Evolutionary conservation across 1,284 basidiomycete species (phyloP).

Genomic region (Leccinum subrobustum): DNA sequence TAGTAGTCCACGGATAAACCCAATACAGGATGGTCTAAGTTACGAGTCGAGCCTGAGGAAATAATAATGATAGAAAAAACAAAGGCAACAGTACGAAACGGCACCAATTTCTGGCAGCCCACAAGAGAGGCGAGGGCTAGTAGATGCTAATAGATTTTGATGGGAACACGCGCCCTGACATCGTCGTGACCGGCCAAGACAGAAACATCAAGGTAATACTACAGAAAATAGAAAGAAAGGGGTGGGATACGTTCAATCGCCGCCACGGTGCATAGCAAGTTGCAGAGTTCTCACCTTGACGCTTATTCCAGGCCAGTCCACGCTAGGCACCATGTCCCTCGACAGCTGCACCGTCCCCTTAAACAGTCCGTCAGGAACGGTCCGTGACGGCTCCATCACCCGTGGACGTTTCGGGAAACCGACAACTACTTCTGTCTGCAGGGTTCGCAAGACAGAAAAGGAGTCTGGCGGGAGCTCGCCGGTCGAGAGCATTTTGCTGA

Average conservation of each 20-base stretch:
- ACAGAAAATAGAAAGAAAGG: conserved; percentile 1
- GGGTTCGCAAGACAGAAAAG: conserved; percentile 47
- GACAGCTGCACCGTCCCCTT: conserved; percentile 55
- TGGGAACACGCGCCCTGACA: conserved; percentile 55
- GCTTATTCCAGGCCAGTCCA: conserved; percentile 63
- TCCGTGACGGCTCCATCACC: conserved; percentile 35
- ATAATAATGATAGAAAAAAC: neutral
- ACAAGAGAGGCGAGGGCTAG: neutral
- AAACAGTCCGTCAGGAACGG: conserved; percentile 64
- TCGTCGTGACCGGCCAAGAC: conserved; percentile 63
- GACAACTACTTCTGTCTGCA: conserved; percentile 54
- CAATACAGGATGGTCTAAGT: conserved; percentile 1
- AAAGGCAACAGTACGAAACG: neutral
- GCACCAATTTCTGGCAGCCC: neutral
- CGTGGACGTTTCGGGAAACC: conserved; percentile 71
- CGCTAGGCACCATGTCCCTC: conserved; percentile 58
- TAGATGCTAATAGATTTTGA: conserved; percentile 48
- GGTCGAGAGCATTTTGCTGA: conserved; percentile 45
- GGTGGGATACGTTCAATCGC: conserved; percentile 10
- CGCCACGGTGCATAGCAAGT: conserved; percentile 1
- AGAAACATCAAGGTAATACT: conserved; percentile 72
- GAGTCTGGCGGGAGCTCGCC: conserved; percentile 40
- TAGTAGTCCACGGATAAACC: neutral
- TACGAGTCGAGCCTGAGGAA: neutral
- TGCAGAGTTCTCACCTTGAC: conserved; percentile 53